Conservation (phyloP, 345 rosid genomes). For the Acer campestre region DNA sequence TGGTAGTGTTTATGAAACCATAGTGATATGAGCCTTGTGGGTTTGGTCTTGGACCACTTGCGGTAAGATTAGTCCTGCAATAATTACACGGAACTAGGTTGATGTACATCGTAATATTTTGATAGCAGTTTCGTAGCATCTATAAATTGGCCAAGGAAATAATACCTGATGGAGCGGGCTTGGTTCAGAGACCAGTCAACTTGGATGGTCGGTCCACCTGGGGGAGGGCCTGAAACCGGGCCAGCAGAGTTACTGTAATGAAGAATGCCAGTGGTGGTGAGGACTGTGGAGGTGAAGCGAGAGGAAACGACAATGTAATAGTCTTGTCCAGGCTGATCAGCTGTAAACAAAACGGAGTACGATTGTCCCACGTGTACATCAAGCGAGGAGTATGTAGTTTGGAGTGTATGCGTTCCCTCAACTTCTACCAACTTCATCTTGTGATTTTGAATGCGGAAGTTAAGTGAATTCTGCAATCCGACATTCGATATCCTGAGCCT, state of each 20-base stretch:
- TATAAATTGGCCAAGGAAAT: neutral
- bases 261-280: constrained; percentile 76
- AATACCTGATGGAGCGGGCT: constrained; percentile 87
- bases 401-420: constrained; percentile 91
- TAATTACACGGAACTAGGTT: neutral
- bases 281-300: constrained; percentile 62
- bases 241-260: constrained; percentile 81
- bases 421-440: constrained; percentile 81
- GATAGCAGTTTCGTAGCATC: neutral
- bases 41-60: constrained; percentile 99
- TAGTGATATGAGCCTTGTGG: constrained; percentile 99
- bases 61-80: constrained; percentile 88
- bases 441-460: constrained; percentile 93
- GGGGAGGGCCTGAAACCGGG: constrained; percentile 72
- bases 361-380: constrained; percentile 95
- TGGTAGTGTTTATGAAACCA: constrained; percentile 76
- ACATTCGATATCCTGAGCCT: constrained; percentile 92
- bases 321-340: constrained; percentile 85
- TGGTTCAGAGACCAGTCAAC: constrained; percentile 92
- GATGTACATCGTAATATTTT: neutral
- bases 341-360: constrained; percentile 76
- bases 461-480: constrained; percentile 81
- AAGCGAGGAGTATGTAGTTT: constrained; percentile 77
- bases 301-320: constrained; percentile 83
- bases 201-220: constrained; percentile 90